These are phyloP conservation scores for Paradendryphiella salina DNA, from an alignment of 2,329 filamentous ascomycete species.

Conservation along the genomic window DNA sequence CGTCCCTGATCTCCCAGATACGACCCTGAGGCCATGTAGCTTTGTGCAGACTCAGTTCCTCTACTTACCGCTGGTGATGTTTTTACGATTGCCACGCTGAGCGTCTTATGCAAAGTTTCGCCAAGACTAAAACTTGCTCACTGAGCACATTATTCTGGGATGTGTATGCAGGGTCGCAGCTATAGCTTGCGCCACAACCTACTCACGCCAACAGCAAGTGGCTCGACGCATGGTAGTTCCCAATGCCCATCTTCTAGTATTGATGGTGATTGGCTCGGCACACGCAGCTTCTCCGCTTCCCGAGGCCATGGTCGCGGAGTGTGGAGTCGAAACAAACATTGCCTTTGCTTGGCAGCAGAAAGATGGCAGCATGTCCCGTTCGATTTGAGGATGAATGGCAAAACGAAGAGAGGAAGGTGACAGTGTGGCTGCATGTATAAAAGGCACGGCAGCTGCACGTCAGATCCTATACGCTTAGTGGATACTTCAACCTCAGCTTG, in stretches of 20 bases:
- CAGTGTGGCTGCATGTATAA: constrained; percentile 9
- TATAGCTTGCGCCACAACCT: constrained; percentile 34
- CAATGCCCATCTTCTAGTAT: not conserved
- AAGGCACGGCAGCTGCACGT: constrained; percentile 8
- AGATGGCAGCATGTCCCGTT: not conserved
- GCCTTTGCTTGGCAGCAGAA: constrained; percentile 8
- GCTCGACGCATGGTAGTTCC: not conserved
- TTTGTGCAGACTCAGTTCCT: not conserved
- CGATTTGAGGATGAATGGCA: not conserved
- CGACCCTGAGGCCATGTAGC: too few relatives aligned
- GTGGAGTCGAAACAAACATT: constrained; percentile 3
- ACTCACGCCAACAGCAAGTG: not conserved
- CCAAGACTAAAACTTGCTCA: constrained; percentile 34
- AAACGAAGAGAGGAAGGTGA: not conserved
- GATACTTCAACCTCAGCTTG: not conserved
- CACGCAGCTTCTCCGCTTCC: constrained; percentile 1
- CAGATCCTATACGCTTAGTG: not conserved
- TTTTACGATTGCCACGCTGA: not conserved
- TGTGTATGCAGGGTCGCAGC: constrained; percentile 23
- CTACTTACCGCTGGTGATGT: too few relatives aligned
- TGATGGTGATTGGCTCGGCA: not conserved
- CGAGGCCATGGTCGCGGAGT: constrained; percentile 3
- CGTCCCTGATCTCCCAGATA: not conserved
- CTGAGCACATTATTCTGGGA: constrained; percentile 30
- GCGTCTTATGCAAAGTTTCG: not conserved